phyloP scores from a whole-genome alignment of 2,329 filamentous ascomycete species.

The Neonectria faginata region DNA sequence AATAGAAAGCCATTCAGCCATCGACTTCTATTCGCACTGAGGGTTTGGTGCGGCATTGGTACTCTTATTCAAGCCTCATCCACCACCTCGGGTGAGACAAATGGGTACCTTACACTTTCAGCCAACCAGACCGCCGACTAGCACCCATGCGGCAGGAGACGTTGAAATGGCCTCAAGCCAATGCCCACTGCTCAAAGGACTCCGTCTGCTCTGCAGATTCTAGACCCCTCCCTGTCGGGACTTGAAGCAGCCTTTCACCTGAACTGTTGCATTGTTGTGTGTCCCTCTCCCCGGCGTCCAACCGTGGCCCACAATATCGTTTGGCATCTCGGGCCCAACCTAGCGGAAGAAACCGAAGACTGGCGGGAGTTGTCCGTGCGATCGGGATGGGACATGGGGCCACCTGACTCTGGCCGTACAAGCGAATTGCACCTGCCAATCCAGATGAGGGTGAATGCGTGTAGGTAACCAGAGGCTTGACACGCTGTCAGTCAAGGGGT shows the following conservation, averaged over 20 bases:
- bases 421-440: neutral
- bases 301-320: neutral
- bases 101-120: neutral
- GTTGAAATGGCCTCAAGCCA: slow-evolving; percentile 4
- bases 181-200: neutral
- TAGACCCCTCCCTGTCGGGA: slow-evolving; percentile 11
- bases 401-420: neutral
- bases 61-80: neutral
- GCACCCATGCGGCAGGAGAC: slow-evolving; percentile 12
- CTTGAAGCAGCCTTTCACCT: slow-evolving; percentile 11
- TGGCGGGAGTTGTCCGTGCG: neutral
- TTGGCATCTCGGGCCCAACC: neutral
- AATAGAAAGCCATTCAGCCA: neutral
- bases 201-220: slow-evolving; percentile 3
- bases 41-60: neutral
- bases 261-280: slow-evolving; percentile 13
- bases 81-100: slow-evolving; percentile 18
- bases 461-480: neutral
- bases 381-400: neutral
- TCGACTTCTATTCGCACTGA: neutral
- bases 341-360: neutral
- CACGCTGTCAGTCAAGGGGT: neutral
- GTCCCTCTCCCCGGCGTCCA: neutral
- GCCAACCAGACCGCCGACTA: slow-evolving; percentile 10
- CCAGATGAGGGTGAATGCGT: neutral